Percentiles rank a stretch among this genome's conserved stretches.
phyloP scores from a whole-genome alignment of 441 rosid genomes.

The Corymbia calophylla region DNA sequence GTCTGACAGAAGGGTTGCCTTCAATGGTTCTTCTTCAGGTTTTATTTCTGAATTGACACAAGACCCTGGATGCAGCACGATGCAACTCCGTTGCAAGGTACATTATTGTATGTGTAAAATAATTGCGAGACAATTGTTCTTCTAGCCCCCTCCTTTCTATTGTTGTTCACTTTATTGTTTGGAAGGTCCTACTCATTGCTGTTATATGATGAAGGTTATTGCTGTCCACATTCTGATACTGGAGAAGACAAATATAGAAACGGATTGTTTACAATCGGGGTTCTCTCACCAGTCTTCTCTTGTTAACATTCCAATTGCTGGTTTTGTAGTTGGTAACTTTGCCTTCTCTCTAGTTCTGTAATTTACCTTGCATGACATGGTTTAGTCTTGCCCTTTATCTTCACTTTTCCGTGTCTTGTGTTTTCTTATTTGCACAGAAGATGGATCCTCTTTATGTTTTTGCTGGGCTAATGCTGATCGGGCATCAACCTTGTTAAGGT shows the following conservation, averaged over 20 bases:
- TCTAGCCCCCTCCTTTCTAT: not conserved
- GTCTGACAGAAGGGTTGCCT: conserved; percentile 8
- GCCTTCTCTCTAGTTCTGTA: not conserved
- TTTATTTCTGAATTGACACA: conserved; percentile 34
- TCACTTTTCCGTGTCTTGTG: not conserved
- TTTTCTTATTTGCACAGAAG: conserved; percentile 37
- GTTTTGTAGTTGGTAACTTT: conserved; percentile 72
- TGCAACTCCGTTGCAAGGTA: conserved; percentile 61
- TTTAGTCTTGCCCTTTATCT: not conserved
- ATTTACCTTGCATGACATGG: not conserved
- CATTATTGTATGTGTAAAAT: conserved; percentile 6
- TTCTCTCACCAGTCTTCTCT: conserved; percentile 12
- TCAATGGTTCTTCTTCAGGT: conserved; percentile 26
- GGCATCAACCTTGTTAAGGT: conserved; percentile 64
- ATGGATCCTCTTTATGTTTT: conserved; percentile 72
- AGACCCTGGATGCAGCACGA: conserved; percentile 16
- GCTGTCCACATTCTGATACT: conserved; percentile 51
- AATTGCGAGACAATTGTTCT: not conserved
- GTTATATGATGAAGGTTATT: conserved; percentile 33
- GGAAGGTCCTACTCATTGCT: not conserved
- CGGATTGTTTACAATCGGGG: conserved; percentile 13
- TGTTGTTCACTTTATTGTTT: not conserved
- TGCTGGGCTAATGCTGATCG: conserved; percentile 76
- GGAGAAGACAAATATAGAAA: conserved; percentile 29
- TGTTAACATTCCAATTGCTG: conserved; percentile 68